Base-by-base conservation (phyloP, 2,329 filamentous ascomycete genomes). In the Mycosphaerella sp. region DNA sequence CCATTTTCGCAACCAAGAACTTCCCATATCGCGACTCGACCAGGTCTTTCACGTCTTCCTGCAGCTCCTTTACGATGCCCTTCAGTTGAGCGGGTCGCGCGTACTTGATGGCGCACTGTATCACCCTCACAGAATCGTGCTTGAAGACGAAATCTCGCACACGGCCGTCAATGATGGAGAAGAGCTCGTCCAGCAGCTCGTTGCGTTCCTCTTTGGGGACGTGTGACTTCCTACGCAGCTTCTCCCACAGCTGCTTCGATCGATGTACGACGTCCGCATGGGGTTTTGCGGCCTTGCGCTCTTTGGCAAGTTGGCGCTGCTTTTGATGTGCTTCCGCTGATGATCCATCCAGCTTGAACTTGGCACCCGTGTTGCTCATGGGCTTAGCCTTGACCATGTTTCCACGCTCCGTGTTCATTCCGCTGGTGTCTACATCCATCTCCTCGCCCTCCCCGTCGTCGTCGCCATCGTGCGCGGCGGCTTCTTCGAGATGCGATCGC, bases 111-210 rank as follows among this genome's bases (percentile, higher is more conserved):
- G 92, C 93, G 10, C 91, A 96, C 75, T 98, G 93, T 26, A 98
- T 87, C 41, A 95, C 90, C 63, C 93, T 83, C n/a, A 95, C 92
- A 36, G 90, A 89, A 70, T 98, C 93, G 72, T 98, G 93, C 80
- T 98, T 98, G 75, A 98, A 87, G 17, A 96, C 92, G 63, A 97
- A 95, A 59, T 97, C 93, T 72, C 89, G 89, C 65, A 97, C 87
- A 54, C 87, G 83, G 50, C 91, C 92, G 23, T 88, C 93, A 65
- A 96, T 87, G 67, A 98, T 95, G 54, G 80, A 79, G 71, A 95
- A 97, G 26, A 98, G 80, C 75, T 98, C 92, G 56, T 85, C 81
- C 45, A 97, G 87, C 40, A 98, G 80, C 69, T 86, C 80, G 71
- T 92, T 86, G 59, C 93, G 82, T 76, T 98, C 91, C 39, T 95